phyloP scores from a whole-genome alignment of 805 yeast species.

The Pichia gijzeniarum region DNA sequence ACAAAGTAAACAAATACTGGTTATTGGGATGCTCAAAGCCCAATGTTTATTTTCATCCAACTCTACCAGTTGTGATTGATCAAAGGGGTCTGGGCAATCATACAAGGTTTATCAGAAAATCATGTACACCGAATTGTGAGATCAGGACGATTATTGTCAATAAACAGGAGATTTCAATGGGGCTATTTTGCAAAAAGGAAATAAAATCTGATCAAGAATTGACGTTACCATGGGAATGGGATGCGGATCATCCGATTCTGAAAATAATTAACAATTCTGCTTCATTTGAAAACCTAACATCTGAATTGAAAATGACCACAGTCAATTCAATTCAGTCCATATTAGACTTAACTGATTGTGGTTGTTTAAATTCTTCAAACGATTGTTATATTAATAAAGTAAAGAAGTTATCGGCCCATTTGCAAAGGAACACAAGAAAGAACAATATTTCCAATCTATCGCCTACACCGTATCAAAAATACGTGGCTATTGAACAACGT shows the following conservation, averaged over 20 bases:
- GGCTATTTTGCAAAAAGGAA: constrained; percentile 48
- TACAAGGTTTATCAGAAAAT: constrained; percentile 65
- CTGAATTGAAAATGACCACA: constrained; percentile 46
- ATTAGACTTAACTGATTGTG: constrained; percentile 45
- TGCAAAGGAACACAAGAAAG: constrained; percentile 55
- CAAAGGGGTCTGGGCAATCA: constrained; percentile 74
- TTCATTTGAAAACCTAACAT: constrained; percentile 47
- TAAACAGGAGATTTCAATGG: constrained; percentile 38
- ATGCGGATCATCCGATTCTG: constrained; percentile 64
- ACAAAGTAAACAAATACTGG: constrained; percentile 71
- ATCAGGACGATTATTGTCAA: constrained; percentile 45
- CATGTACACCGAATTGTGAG: constrained; percentile 73
- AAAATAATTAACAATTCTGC: constrained; percentile 39
- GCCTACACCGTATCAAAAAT: constrained; percentile 26
- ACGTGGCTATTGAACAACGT: constrained; percentile 29
- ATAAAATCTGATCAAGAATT: constrained; percentile 66
- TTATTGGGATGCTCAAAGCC: constrained; percentile 66
- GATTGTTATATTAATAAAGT: constrained; percentile 56
- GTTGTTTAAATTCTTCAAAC: constrained; percentile 51
- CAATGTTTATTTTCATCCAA: constrained; percentile 48
- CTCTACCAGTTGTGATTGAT: constrained; percentile 65
- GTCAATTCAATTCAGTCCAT: constrained; percentile 59
- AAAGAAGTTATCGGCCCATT: constrained; percentile 53
- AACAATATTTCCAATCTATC: constrained; percentile 27
- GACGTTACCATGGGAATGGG: constrained; percentile 88